These are phyloP conservation scores for Penicillium longicatenatum DNA, from an alignment of 495 filamentous ascomycete species.

Conservation along the genomic window DNA sequence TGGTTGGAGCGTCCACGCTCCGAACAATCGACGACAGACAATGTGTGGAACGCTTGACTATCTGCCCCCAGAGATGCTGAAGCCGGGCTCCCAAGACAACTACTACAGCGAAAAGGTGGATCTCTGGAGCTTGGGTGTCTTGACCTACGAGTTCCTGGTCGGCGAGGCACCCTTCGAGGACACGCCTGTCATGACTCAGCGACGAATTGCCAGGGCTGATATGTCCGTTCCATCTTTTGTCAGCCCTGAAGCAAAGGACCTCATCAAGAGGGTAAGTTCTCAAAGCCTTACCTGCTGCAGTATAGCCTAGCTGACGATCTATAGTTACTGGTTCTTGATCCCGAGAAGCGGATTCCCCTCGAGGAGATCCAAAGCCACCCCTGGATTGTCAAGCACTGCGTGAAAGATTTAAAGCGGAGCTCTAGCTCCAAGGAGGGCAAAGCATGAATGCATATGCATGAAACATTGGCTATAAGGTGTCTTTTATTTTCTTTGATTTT, in stretches of 20 bases:
- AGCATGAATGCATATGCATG: constrained; percentile 30
- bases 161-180: constrained; percentile 98
- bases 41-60: constrained; percentile 99
- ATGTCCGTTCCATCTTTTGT: constrained; percentile 92
- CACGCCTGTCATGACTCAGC: constrained; percentile 90
- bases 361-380: constrained; percentile 89
- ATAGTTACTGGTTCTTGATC: constrained; percentile 89
- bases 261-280: constrained; percentile 80
- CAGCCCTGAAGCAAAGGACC: constrained; percentile 84
- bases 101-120: constrained; percentile 95
- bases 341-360: constrained; percentile 87
- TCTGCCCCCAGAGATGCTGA: constrained; percentile 96
- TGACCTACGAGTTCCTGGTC: constrained; percentile 95
- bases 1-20: constrained; percentile 97
- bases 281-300: background rate
- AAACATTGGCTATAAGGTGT: constrained; percentile 26
- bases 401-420: constrained; percentile 63
- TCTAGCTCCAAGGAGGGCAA: constrained; percentile 45
- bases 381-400: constrained; percentile 97
- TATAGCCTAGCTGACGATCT: constrained; percentile 16
- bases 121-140: constrained; percentile 90
- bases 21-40: constrained; percentile 89
- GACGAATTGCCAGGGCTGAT: constrained; percentile 83
- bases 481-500: constrained; percentile 18
- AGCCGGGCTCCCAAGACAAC: constrained; percentile 73